phyloP scores from a whole-genome alignment of 1,284 basidiomycete species.

The Chalciporus sp. region DNA sequence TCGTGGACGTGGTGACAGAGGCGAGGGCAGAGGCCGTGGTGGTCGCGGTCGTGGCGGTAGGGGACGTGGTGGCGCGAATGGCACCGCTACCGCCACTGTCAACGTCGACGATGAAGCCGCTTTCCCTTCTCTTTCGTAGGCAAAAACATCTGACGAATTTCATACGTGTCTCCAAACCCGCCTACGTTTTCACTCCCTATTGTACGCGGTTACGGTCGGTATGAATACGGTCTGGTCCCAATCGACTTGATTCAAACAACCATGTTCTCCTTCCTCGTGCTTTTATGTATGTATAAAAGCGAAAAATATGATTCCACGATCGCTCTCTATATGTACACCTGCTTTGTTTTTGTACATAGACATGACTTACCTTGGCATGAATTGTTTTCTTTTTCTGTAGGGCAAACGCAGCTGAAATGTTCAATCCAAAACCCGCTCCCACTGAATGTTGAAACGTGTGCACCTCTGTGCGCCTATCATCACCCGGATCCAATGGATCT shows the following conservation, averaged over 20 bases:
- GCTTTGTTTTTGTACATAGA: conserved; percentile 18
- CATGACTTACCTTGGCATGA: conserved; percentile 3
- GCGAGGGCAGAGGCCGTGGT: conserved; percentile 44
- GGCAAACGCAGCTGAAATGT: neutral
- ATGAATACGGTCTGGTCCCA: conserved; percentile 6
- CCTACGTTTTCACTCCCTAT: conserved; percentile 7
- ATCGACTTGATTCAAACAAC: conserved; percentile 15
- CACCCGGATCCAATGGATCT: too few relatives aligned
- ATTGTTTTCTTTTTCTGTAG: neutral
- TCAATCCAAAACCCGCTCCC: neutral
- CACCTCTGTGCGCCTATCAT: too few relatives aligned
- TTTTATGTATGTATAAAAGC: conserved; percentile 14
- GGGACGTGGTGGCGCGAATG: conserved; percentile 35
- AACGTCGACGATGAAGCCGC: conserved; percentile 78
- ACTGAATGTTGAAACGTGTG: too few relatives aligned
- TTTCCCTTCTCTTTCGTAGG: conserved; percentile 80
- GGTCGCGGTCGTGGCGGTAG: conserved; percentile 47
- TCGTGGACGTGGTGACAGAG: conserved; percentile 43
- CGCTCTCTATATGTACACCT: conserved; percentile 14
- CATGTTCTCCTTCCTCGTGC: conserved; percentile 2
- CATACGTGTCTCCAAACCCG: conserved; percentile 1
- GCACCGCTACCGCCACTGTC: conserved; percentile 42
- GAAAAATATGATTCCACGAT: conserved; percentile 8
- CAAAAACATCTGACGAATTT: conserved; percentile 9
- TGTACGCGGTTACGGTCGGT: conserved; percentile 13